Evolutionary conservation across 345 rosid species (phyloP).

Genomic region (Raphanus sativus): DNA sequence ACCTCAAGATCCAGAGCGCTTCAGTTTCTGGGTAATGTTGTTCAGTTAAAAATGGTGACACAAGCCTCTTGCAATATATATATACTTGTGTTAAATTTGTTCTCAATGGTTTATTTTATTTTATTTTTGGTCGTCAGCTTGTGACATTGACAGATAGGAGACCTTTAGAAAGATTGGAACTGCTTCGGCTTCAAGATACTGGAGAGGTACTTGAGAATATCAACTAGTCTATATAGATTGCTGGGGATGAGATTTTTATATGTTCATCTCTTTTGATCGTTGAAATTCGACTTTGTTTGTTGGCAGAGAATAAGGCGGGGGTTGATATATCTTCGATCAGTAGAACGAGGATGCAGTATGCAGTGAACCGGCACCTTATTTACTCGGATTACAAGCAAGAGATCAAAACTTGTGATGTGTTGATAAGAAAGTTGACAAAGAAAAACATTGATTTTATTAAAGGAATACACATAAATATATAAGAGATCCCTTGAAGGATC

Average conservation of each 20-base stretch:
- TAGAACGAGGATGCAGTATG: slow-evolving; percentile 68
- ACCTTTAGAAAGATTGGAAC: slow-evolving; percentile 83
- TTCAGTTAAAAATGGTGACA: slow-evolving; percentile 12
- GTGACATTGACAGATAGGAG: slow-evolving; percentile 71
- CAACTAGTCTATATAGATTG: neutral
- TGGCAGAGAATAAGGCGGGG: slow-evolving; percentile 82
- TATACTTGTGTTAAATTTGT: neutral
- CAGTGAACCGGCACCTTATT: slow-evolving; percentile 37
- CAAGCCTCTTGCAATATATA: neutral
- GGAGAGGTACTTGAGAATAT: slow-evolving; percentile 58
- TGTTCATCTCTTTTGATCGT: neutral
- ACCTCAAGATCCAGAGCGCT: slow-evolving; percentile 74
- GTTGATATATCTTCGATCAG: slow-evolving; percentile 60
- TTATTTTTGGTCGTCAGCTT: slow-evolving; percentile 51
- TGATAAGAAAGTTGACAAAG: slow-evolving; percentile 26
- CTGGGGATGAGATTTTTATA: neutral
- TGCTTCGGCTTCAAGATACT: slow-evolving; percentile 77
- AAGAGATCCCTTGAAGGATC: slow-evolving; percentile 24
- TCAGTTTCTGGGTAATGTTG: slow-evolving; percentile 88
- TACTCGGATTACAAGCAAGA: neutral
- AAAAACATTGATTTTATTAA: slow-evolving; percentile 3
- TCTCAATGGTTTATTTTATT: neutral
- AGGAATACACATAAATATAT: slow-evolving; percentile 30
- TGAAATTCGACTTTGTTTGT: neutral
- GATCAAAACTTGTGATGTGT: slow-evolving; percentile 10